Conservation (phyloP, 352 stramenopile species). For the Phytophthora pinifolia region DNA sequence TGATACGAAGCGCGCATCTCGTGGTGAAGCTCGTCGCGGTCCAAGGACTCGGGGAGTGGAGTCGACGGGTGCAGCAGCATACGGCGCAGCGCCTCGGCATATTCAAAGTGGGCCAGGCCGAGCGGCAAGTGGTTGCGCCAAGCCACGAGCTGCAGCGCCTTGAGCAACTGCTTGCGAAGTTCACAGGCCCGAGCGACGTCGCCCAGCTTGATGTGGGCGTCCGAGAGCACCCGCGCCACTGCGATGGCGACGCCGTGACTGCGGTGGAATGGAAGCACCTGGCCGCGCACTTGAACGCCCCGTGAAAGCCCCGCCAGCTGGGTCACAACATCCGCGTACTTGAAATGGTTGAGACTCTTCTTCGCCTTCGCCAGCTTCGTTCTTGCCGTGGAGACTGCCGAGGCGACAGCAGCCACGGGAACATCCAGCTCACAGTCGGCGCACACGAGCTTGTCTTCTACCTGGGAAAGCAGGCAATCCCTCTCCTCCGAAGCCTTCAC, state of each 20-base stretch:
- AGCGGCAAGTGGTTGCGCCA: constrained; percentile 35
- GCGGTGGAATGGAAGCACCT: constrained; percentile 31
- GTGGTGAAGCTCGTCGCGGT: constrained; percentile 27
- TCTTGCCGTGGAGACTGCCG: constrained; percentile 12
- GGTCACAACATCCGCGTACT: constrained; percentile 32
- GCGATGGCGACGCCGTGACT: constrained; percentile 38
- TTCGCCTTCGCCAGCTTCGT: constrained; percentile 32
- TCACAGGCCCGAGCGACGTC: constrained; percentile 33
- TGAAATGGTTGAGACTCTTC: constrained; percentile 25
- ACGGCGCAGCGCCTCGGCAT: constrained; percentile 32
- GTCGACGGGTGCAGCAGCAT: constrained; percentile 26
- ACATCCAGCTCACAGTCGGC: constrained; percentile 26
- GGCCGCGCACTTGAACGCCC: constrained; percentile 26
- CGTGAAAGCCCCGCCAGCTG: constrained; percentile 21
- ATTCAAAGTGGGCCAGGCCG: constrained; percentile 43
- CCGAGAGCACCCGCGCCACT: constrained; percentile 28
- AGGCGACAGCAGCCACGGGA: constrained; percentile 9
- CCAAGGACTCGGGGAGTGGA: constrained; percentile 17
- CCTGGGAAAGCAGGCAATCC: constrained; percentile 22
- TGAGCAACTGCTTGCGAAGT: constrained; percentile 29
- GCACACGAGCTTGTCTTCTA: constrained; percentile 31
- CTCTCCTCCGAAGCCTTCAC: constrained; percentile 14
- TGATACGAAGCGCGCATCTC: constrained; percentile 38
- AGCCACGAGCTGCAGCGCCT: constrained; percentile 29
- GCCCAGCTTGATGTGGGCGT: constrained; percentile 46